These are phyloP conservation scores for Cyanophora paradoxa DNA, from an alignment of 78 protist species.

Conservation along the genomic window DNA sequence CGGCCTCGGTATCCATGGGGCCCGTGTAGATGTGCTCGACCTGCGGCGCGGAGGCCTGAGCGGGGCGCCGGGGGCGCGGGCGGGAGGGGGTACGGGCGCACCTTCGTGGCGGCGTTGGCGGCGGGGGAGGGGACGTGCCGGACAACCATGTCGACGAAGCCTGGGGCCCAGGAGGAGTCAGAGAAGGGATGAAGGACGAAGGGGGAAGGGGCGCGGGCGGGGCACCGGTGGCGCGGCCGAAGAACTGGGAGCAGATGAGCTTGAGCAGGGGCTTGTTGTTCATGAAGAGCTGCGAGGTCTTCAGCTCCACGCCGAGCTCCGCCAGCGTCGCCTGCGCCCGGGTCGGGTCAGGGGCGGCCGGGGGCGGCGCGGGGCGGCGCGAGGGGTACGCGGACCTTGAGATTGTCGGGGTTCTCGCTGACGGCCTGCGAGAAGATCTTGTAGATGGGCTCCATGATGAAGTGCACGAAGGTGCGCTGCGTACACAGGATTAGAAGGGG, in stretches of 20 bases:
- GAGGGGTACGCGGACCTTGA: too few relatives aligned
- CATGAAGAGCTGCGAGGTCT: neutral
- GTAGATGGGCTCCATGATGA: constrained; percentile 94
- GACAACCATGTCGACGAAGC: neutral
- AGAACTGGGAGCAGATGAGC: neutral
- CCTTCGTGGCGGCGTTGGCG: neutral
- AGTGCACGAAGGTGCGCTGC: constrained; percentile 80
- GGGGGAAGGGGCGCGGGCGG: neutral
- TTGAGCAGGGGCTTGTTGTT: constrained; percentile 32
- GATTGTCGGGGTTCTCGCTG: too few relatives aligned
- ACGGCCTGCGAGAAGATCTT: constrained; percentile 60
- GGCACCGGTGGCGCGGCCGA: too few relatives aligned
- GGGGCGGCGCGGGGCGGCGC: too few relatives aligned
- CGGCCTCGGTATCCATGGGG: constrained; percentile 41
- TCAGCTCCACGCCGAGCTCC: constrained; percentile 63
- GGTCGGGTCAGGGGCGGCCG: too few relatives aligned
- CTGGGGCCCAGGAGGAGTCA: neutral
- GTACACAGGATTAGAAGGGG: too few relatives aligned
- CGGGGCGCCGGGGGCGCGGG: too few relatives aligned
- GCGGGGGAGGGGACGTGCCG: neutral
- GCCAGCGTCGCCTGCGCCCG: neutral
- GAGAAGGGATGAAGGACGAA: neutral
- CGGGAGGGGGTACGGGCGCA: neutral
- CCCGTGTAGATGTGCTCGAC: constrained; percentile 61
- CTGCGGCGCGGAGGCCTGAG: neutral